Base-by-base conservation (phyloP, 495 filamentous ascomycete species). In the Filosporella fistucella region DNA sequence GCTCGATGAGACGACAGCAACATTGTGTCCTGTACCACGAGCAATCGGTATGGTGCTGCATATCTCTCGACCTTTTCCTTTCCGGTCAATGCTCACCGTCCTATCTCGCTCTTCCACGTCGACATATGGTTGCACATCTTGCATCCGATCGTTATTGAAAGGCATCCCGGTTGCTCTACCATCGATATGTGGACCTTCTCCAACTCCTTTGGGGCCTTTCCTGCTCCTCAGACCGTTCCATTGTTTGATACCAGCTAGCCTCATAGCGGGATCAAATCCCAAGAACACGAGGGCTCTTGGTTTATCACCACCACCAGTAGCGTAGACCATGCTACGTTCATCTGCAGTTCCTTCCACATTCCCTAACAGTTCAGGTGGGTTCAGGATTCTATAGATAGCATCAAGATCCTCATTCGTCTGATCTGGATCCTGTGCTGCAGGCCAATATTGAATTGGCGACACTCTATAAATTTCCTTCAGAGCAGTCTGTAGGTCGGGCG, bases 241-340 rank as follows among this genome's bases (percentile, higher is more conserved):
- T 22, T 30, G 54, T 40, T 56, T 61, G 8, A 68, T 34, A 1
- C 62, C 63, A 7, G 35, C 56, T 14, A 79, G 48, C 45, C 64
- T 69, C 30, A 76, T 64, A 3, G 67, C 53, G 0, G 83, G 76
- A 52, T 88, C 83, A 55, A 84, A 88, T 28, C 73, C 81, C 40
- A 88, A 58, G 29, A 85, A 70, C 7, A 86, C 63, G 24, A 88
- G 55, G 0, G 74, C 71, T 20, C 71, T 57, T 13, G 76, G 67
- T 17, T 59, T 57, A 0, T 57, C 45, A 4, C 58, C 44, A 0
- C 67, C 58, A 5, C 70, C 74, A 0, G 70, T 70, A 9, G 70
- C 65, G 50, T 82, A 77, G 3, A 85, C 66, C 4, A 84, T 59
- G 11, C 80, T 80, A 13, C 81, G 68, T n/a, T 87, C 82, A 41